A percentile compares a stretch with the other conserved stretches of the same genome.
phyloP scores from a whole-genome alignment of 257 asterid genomes.

The Ilex aquifolium region DNA sequence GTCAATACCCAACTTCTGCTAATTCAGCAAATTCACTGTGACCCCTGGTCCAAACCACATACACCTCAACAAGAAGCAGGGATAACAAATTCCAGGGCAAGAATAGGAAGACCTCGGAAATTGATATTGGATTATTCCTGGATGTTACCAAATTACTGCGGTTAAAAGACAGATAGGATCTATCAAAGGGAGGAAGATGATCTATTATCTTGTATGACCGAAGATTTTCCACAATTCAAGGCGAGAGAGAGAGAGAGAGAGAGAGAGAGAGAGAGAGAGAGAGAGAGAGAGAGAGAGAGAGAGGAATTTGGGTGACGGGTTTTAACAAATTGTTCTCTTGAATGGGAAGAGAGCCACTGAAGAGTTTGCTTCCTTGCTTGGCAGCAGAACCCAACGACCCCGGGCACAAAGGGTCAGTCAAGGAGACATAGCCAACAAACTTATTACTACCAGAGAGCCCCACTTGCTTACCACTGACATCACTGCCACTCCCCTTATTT shows the following conservation, averaged over 20 bases:
- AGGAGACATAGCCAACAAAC: slow-evolving; percentile 13
- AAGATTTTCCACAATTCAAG: slow-evolving; percentile 5
- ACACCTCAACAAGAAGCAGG: background rate
- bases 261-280: background rate
- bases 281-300: slow-evolving; percentile 1
- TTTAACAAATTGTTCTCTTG: slow-evolving; percentile 6
- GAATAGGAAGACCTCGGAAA: slow-evolving; percentile 4
- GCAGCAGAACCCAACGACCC: slow-evolving; percentile 22
- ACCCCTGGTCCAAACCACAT: background rate
- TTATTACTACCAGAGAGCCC: slow-evolving; percentile 16
- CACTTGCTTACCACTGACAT: slow-evolving; percentile 30
- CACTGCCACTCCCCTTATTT: slow-evolving; percentile 19
- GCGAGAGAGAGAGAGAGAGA: slow-evolving; percentile 2
- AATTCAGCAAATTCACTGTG: background rate
- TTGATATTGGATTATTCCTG: background rate
- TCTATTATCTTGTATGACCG: background rate
- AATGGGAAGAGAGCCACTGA: slow-evolving; percentile 12
- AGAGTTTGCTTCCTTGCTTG: slow-evolving; percentile 17
- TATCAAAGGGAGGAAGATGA: background rate
- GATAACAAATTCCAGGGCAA: background rate
- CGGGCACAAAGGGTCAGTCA: slow-evolving; percentile 16
- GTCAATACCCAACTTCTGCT: slow-evolving; percentile 5
- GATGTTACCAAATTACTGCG: background rate
- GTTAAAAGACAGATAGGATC: slow-evolving; percentile 2
- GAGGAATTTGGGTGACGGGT: background rate